Evolutionary conservation across 1,284 basidiomycete species (phyloP).

Genomic region (Cystobasidium pallidum): DNA sequence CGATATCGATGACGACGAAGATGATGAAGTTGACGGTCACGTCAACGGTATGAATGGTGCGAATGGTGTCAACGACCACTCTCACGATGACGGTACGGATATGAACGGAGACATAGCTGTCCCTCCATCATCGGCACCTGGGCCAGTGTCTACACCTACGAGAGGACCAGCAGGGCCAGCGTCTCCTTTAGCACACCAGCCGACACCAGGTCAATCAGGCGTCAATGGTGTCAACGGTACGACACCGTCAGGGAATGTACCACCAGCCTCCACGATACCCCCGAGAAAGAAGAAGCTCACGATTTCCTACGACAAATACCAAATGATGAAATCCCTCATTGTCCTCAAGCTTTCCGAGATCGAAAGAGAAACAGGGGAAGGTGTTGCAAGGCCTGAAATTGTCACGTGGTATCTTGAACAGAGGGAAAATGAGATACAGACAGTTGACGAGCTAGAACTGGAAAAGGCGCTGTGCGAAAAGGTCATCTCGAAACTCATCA

Average conservation of each 20-base stretch:
- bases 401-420: slow-evolving; percentile 96
- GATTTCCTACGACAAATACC: slow-evolving; percentile 94
- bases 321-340: slow-evolving; percentile 84
- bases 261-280: slow-evolving; percentile 51
- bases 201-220: slow-evolving; percentile 53
- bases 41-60: slow-evolving; percentile 57
- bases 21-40: slow-evolving; percentile 62
- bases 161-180: slow-evolving; percentile 48
- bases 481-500: slow-evolving; percentile 84
- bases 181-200: slow-evolving; percentile 33
- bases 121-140: slow-evolving; percentile 58
- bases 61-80: slow-evolving; percentile 68
- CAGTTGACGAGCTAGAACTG: slow-evolving; percentile 86
- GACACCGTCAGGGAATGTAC: slow-evolving; percentile 47
- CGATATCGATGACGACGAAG: slow-evolving; percentile 88
- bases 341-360: slow-evolving; percentile 78
- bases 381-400: slow-evolving; percentile 83
- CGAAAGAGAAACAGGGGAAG: slow-evolving; percentile 75
- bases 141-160: slow-evolving; percentile 51
- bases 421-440: slow-evolving; percentile 79
- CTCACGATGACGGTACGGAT: slow-evolving; percentile 59
- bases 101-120: slow-evolving; percentile 27
- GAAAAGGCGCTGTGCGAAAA: slow-evolving; percentile 89
- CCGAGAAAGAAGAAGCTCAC: slow-evolving; percentile 74
- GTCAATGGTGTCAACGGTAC: slow-evolving; percentile 48